A percentile compares a stretch with the other conserved stretches of the same genome.
phyloP scores from a whole-genome alignment of 1,284 basidiomycete species.

The Ceratobasidium sp. region DNA sequence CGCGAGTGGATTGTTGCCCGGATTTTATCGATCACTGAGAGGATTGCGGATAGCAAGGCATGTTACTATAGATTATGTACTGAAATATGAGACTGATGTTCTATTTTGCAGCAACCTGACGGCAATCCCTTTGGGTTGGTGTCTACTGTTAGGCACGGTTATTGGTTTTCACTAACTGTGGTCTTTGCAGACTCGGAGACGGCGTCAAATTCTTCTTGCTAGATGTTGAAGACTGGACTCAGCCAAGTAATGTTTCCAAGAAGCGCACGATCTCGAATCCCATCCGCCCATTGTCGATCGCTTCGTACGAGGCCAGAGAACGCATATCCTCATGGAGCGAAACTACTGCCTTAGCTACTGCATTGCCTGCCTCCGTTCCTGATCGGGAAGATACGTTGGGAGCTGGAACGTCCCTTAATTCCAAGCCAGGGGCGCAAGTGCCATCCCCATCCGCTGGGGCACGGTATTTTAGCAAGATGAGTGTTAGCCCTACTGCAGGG shows the following conservation, averaged over 20 bases:
- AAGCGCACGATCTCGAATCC: constrained; percentile 62
- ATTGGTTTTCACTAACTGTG: constrained; percentile 38
- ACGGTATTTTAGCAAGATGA: constrained; percentile 59
- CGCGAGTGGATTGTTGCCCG: constrained; percentile 94
- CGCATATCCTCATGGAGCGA: constrained; percentile 43
- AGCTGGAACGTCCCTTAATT: constrained; percentile 10
- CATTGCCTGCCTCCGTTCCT: constrained; percentile 17
- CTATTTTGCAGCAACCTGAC: constrained; percentile 62
- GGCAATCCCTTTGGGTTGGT: constrained; percentile 59
- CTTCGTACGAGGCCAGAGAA: constrained; percentile 42
- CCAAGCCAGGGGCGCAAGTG: constrained; percentile 46
- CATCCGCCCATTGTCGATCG: constrained; percentile 47
- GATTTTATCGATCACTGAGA: constrained; percentile 86
- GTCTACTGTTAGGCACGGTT: neutral
- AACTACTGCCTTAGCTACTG: constrained; percentile 43
- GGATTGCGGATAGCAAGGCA: constrained; percentile 80
- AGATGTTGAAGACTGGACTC: constrained; percentile 91
- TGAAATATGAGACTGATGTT: constrained; percentile 39
- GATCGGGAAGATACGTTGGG: constrained; percentile 40
- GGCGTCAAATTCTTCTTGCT: constrained; percentile 93
- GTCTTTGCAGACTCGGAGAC: constrained; percentile 70
- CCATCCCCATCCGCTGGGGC: constrained; percentile 59
- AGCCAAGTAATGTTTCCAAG: constrained; percentile 59
- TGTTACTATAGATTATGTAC: constrained; percentile 46
- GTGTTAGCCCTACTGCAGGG: constrained; percentile 68